Evolutionary conservation across 1,284 basidiomycete genomes (phyloP), one percentile per base, ranked within the genome.

Genomic region (Mycena citricolor): DNA sequence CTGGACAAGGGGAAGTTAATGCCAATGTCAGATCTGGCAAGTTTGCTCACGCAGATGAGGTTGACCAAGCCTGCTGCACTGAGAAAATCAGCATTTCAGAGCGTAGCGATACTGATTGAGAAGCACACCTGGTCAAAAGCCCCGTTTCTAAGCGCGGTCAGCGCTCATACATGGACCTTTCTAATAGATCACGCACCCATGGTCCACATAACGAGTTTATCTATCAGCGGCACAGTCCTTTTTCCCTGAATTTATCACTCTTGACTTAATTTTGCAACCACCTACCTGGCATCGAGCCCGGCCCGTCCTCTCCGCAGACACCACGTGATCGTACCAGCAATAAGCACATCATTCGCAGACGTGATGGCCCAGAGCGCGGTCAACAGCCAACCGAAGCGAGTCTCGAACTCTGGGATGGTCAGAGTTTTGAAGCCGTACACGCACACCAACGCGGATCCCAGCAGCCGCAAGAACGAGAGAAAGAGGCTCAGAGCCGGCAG

Each of bases 131-230:
- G 12, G 39, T 42, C 23, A 42, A 7, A 17, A 24, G 23, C 12
- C 39, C 39, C 5, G 39, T 42, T 25, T 42, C 39, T 42, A 19
- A 7, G 20, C 11, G 16, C 21, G 14, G 8, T 6, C 14, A 10
- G 26, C 10, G n/a, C n/a, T 29, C 26, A 10, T n/a, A 10, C 10
- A 10, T 10, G 26, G 10, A 28, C 26, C 8, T 17, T 14, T 5
- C 16, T 26, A 17, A 20, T 4, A 20, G 20, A 22, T 16, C 13
- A 34, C 39, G 2, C 7, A 34, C 39, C 39, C 21, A 42, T 42
- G 8, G 39, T 42, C 39, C 39, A 42, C n/a, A 13, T 32, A 16
- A 42, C 31, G 31, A 42, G 39, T 21, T 42, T 42, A 11, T 42
- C 39, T 21, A 34, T 25, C 14, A 42, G 30, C 5, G 39, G 31